Conservation (phyloP, 495 filamentous ascomycete genomes). For the Cercophora samala region DNA sequence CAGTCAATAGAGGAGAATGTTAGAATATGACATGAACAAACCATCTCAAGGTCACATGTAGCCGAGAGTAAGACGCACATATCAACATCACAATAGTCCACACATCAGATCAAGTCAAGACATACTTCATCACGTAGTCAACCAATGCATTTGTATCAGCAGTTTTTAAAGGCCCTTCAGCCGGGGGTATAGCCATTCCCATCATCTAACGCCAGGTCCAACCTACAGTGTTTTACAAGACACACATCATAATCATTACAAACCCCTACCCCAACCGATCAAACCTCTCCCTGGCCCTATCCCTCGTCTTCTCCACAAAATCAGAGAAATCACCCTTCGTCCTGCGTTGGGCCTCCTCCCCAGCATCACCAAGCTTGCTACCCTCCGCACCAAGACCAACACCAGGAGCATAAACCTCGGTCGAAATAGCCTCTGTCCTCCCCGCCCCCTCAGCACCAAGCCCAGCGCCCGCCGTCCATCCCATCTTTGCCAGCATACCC, state of each 20-base stretch:
- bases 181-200: background rate
- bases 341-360: conserved; percentile 70
- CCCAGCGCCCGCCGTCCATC: conserved; percentile 76
- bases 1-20: background rate
- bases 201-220: background rate
- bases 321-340: conserved; percentile 66
- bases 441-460: conserved; percentile 78
- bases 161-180: background rate
- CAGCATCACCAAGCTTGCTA: conserved; percentile 78
- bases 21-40: too few species aligned
- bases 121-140: too few species aligned
- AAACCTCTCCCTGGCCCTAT: conserved; percentile 76
- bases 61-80: too few species aligned
- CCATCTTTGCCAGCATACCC: conserved; percentile 84
- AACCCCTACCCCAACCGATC: conserved; percentile 47
- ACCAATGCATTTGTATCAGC: too few species aligned
- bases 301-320: conserved; percentile 74
- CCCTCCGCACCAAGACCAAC: conserved; percentile 85
- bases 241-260: background rate
- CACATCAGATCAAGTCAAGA: too few species aligned
- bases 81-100: too few species aligned
- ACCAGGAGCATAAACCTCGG: conserved; percentile 75
- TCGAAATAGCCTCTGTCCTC: conserved; percentile 69
- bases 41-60: too few species aligned
- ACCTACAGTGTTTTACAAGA: background rate